A percentile compares a stretch with the other conserved stretches of the same genome.
Conservation (phyloP, 139 green algal species). For the Micractinium sp. region DNA sequence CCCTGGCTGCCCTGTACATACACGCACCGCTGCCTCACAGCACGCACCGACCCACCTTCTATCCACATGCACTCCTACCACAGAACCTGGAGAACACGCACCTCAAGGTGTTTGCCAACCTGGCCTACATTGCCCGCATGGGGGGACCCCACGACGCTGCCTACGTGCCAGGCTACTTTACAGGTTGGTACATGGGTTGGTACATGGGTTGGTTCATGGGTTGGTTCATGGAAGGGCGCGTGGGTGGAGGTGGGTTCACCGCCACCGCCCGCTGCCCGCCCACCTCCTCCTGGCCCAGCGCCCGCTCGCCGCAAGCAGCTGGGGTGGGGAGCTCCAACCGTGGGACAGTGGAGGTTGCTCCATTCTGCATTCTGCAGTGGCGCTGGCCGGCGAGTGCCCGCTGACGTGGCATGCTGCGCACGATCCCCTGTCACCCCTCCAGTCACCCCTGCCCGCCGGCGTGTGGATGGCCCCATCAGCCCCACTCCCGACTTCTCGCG, state of each 20-base stretch:
- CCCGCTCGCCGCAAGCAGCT: neutral
- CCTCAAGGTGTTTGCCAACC: neutral
- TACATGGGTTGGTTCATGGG: too few relatives aligned
- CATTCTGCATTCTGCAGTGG: too few relatives aligned
- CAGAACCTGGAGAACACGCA: slow-evolving; percentile 3
- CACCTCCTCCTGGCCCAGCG: neutral
- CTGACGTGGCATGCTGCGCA: neutral
- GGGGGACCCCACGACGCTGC: neutral
- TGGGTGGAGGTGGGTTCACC: too few relatives aligned
- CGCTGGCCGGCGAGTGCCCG: neutral
- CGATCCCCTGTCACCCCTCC: neutral
- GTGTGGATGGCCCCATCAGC: neutral
- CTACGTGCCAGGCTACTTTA: neutral
- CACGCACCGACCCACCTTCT: neutral
- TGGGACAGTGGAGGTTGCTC: too few relatives aligned
- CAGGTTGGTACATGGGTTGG: neutral
- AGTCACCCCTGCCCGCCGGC: neutral
- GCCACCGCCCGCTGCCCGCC: too few relatives aligned
- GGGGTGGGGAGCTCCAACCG: too few relatives aligned
- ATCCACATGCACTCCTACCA: neutral
- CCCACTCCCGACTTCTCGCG: neutral
- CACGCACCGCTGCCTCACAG: neutral
- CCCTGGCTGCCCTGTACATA: too few relatives aligned
- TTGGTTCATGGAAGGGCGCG: neutral
- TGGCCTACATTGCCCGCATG: neutral